Evolutionary conservation across 2,329 filamentous ascomycete genomes (phyloP), one percentile per base, ranked within the genome.

Genomic region (Penicillium hordei): DNA sequence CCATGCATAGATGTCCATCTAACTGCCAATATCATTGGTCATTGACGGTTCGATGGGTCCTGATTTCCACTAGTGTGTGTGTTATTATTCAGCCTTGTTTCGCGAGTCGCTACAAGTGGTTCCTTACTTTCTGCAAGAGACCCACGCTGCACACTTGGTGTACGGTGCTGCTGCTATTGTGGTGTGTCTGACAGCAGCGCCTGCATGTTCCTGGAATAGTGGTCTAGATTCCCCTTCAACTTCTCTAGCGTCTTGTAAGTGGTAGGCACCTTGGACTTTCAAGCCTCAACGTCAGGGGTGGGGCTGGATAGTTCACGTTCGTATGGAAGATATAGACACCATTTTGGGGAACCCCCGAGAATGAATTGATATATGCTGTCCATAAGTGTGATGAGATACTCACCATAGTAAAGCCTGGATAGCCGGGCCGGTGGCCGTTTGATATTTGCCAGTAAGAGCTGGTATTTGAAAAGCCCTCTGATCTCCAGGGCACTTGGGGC

Each of bases 281-380:
- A 55, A 33, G 52, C 34, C 8, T 59, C 59, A 0, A 58, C 61
- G 12, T 66, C 60, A 8, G 59, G 61, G 8, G 8, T 27, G 1
- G 60, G 61, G 12, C 64, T 7, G 63, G 62, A 21, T 61, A 46
- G 17, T 65, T 55, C 0, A 67, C 65, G 15, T 59, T 63, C 65
- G 66, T 69, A 7, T 70, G 63, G 10, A 65, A 61, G 2, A 55
- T 57, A 44, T 67, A 68, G 9, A 59, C 48, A 8, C 63, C 64
- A 50, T 68, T 67, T 27, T 63, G 58, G 5, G 62, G 42, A 4
- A 60, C 60, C 7, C 63, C 64, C 3, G 55, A 60, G 34, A 68
- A 66, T 2, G 60, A 48, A 17, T 15, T 42, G 13, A 21, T 17
- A 48, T 48, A 9, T 23, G 10, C 19, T 33, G 12, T 8, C 19